Base-by-base conservation (phyloP, 176 grass and related monocot species). In the Bothriochloa decipiens region DNA sequence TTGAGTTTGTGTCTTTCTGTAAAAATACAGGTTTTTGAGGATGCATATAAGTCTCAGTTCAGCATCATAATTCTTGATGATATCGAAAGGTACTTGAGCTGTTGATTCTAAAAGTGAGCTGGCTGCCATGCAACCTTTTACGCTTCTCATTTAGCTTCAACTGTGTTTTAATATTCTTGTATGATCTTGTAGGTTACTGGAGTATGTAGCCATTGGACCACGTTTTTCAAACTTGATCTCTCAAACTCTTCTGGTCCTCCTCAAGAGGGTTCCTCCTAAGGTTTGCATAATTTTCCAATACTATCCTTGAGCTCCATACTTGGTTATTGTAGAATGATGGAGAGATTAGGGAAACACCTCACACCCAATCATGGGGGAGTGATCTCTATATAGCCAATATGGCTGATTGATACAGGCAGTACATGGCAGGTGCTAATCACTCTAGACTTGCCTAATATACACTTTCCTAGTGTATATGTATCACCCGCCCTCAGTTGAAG, bases 51-150 rank as follows among this genome's bases (percentile, higher is more conserved):
- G 92, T 99, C 96, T 81, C 91, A 94, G 76, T 86, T 96, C 53
- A 96, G 96, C 78, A 92, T 99, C 80, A 96, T 99, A 88, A 89
- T 99, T 92, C 96, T 99, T 83, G 96, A 96, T 70, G 96, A 94
- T 72, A 94, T 99, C 23, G 92, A 94, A 82, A 92, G 92, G 87
- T 88, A 88, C 18, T 84, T 79, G 65, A 70, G n/a, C 43, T 15
- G 26, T 74, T 40, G 67, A 74, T 40, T 47, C 47, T 78, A 68
- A 62, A 75, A 75, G 45, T 4, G 73, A 15, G 5, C 41, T 35
- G 5, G 17, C 8, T 70, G 50, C 8, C 40, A 74, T 42, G 29
- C 35, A 26, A 67, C 55, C 16, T 79, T 64, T 64, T 87, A 53
- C 49, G 22, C 16, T 6, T 70, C 70, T 23, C 10, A 27, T 69